A percentile compares a stretch with the other conserved stretches of the same genome.
Conservation (phyloP, 75 land plant species). For the Gnetum montanum region DNA sequence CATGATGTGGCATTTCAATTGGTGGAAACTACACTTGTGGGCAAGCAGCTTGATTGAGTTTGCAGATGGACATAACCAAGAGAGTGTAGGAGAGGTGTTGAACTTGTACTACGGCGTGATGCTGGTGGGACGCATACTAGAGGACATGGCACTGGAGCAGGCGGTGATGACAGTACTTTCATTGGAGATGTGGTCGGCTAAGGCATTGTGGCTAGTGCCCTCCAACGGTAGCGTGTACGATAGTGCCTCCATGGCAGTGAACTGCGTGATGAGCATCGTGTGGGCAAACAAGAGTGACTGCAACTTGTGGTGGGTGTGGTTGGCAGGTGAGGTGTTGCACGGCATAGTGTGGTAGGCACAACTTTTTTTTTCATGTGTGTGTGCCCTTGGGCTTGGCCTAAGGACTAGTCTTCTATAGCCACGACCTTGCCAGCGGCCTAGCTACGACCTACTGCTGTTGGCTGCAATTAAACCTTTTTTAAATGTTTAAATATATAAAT, state of each 20-base stretch:
- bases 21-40: slow-evolving; percentile 94
- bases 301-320: slow-evolving; percentile 86
- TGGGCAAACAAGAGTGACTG: slow-evolving; percentile 91
- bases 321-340: slow-evolving; percentile 60
- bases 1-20: slow-evolving; percentile 80
- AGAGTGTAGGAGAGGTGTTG: slow-evolving; percentile 90
- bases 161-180: slow-evolving; percentile 59
- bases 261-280: slow-evolving; percentile 69
- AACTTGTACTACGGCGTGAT: slow-evolving; percentile 87
- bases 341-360: no score
- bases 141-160: slow-evolving; percentile 44
- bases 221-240: slow-evolving; percentile 40
- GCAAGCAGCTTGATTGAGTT: slow-evolving; percentile 86
- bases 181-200: slow-evolving; percentile 56
- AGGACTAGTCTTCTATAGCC: no score
- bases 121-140: slow-evolving; percentile 62
- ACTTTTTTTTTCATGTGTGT: no score
- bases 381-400: no score
- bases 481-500: no score
- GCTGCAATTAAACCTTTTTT: no score
- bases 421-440: no score
- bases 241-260: slow-evolving; percentile 45
- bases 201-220: slow-evolving; percentile 79
- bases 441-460: no score
- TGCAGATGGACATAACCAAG: slow-evolving; percentile 89